phyloP scores from a whole-genome alignment of 805 yeast species.

The Blastobotrys muscicola region DNA sequence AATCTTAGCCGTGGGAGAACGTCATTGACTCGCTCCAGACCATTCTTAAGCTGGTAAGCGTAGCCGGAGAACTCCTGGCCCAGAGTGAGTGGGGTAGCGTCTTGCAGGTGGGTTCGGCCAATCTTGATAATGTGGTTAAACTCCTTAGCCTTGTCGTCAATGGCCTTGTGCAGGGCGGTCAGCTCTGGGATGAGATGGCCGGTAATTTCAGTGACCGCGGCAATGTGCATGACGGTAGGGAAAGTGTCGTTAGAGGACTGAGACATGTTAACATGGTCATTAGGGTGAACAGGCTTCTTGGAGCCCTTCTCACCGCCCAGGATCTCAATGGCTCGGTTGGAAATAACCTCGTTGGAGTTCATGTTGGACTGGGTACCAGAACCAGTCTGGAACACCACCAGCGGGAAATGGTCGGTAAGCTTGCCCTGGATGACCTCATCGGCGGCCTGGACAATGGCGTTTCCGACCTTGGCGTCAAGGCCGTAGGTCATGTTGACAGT shows the following conservation, averaged over 20 bases:
- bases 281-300: constrained; percentile 93
- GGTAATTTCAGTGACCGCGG: constrained; percentile 86
- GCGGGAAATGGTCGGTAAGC: constrained; percentile 88
- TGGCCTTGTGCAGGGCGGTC: constrained; percentile 64
- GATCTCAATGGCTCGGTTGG: constrained; percentile 95
- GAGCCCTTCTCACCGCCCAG: constrained; percentile 90
- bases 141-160: constrained; percentile 70
- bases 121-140: constrained; percentile 87
- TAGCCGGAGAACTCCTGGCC: constrained; percentile 98
- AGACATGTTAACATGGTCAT: constrained; percentile 96
- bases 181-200: constrained; percentile 71
- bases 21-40: constrained; percentile 76
- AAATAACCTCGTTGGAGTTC: constrained; percentile 98
- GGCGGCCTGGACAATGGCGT: constrained; percentile 87
- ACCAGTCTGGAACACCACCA: constrained; percentile 98
- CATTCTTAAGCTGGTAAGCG: constrained; percentile 85
- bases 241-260: constrained; percentile 98
- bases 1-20: constrained; percentile 65
- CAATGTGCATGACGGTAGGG: constrained; percentile 99
- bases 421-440: constrained; percentile 91
- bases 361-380: constrained; percentile 98
- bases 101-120: constrained; percentile 98
- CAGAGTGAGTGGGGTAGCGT: constrained; percentile 94
- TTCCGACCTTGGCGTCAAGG: constrained; percentile 73
- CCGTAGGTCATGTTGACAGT: constrained; percentile 80